Evolutionary conservation across 2,329 filamentous ascomycete species (phyloP).

Genomic region (Daldinia eschscholtzii): DNA sequence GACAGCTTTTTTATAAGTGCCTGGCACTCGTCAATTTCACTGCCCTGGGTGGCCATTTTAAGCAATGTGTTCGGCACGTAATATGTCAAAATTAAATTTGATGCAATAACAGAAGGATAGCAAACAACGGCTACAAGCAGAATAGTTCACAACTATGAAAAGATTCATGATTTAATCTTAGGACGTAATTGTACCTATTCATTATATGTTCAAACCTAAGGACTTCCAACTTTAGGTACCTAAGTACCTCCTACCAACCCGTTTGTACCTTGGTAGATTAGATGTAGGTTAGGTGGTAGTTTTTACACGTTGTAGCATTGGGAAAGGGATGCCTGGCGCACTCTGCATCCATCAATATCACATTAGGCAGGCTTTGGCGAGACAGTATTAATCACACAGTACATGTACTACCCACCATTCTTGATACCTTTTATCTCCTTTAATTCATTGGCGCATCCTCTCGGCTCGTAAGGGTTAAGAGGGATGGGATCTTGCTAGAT

Average conservation of each 20-base stretch:
- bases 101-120: neutral
- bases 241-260: neutral
- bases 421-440: neutral
- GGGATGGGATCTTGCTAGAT: neutral
- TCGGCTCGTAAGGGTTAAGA: neutral
- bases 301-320: neutral
- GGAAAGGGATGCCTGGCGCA: neutral
- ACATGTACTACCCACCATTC: neutral
- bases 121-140: neutral
- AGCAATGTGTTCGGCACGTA: neutral
- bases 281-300: too few relatives aligned
- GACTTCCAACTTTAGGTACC: too few relatives aligned
- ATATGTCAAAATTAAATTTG: neutral
- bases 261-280: too few relatives aligned
- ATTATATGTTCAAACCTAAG: too few relatives aligned
- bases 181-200: too few relatives aligned
- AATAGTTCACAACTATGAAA: too few relatives aligned
- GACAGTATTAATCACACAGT: neutral
- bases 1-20: neutral
- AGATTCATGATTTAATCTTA: too few relatives aligned
- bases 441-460: neutral
- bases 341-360: neutral
- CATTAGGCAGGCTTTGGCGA: neutral
- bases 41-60: neutral
- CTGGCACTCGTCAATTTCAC: neutral